These are phyloP conservation scores for Houttuynia cordata DNA, from an alignment of 164 flowering plant species.

Conservation along the genomic window DNA sequence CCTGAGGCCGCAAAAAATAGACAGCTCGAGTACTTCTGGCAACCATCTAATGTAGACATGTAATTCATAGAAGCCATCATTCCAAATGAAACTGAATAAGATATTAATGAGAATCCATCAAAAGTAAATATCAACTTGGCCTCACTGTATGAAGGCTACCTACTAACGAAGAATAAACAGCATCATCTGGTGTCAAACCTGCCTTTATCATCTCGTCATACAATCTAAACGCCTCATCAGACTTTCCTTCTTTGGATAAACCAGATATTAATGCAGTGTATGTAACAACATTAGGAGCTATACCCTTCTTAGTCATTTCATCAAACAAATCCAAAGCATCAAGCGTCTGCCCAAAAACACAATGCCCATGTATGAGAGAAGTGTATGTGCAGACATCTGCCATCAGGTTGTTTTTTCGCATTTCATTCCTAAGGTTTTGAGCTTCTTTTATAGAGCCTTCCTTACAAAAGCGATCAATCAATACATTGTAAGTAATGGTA, in stretches of 20 bases:
- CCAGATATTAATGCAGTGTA: constrained; percentile 60
- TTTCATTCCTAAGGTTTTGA: constrained; percentile 28
- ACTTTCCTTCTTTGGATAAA: constrained; percentile 55
- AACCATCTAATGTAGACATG: too few relatives aligned
- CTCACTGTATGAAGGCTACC: constrained; percentile 48
- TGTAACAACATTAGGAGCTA: too few relatives aligned
- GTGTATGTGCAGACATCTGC: constrained; percentile 63
- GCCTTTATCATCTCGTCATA: constrained; percentile 60
- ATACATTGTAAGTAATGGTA: constrained; percentile 45
- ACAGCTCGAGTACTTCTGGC: too few relatives aligned
- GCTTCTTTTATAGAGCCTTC: constrained; percentile 50
- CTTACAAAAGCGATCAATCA: constrained; percentile 59
- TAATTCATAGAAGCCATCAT: too few relatives aligned
- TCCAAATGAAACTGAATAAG: too few relatives aligned
- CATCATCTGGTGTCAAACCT: constrained; percentile 62
- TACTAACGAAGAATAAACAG: constrained; percentile 46
- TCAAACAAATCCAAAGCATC: constrained; percentile 37
- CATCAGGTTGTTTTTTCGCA: constrained; percentile 36
- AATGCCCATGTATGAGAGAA: constrained; percentile 58
- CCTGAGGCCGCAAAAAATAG: too few relatives aligned
- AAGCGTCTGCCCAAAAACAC: constrained; percentile 44
- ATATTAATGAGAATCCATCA: too few relatives aligned
- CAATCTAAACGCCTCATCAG: constrained; percentile 58
- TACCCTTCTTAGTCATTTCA: constrained; percentile 41
- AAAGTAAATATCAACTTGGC: neutral